Percentiles rank a stretch among this genome's conserved stretches.
Evolutionary conservation across 176 grass and related monocot species (phyloP).

Genomic region (Ampelocalamus luodianensis): DNA sequence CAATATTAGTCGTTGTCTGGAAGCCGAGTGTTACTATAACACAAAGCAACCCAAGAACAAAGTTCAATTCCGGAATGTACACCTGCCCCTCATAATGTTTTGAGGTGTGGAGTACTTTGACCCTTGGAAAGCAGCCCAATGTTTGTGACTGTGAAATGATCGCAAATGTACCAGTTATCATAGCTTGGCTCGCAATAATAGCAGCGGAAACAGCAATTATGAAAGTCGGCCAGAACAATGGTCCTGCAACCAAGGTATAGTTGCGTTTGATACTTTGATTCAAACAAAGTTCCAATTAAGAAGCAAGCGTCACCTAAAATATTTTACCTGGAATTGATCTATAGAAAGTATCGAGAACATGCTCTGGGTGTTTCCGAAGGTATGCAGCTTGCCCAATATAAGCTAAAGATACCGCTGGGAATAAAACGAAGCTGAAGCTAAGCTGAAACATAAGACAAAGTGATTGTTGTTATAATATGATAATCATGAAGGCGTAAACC

Average conservation of each 20-base stretch:
- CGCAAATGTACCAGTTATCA: slow-evolving; percentile 61
- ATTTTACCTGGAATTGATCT: slow-evolving; percentile 60
- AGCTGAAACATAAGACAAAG: slow-evolving; percentile 38
- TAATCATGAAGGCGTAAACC: neutral
- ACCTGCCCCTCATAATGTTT: slow-evolving; percentile 57
- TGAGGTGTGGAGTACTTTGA: slow-evolving; percentile 60
- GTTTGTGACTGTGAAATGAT: slow-evolving; percentile 59
- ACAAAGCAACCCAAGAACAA: slow-evolving; percentile 48
- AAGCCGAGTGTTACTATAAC: slow-evolving; percentile 45
- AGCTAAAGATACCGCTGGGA: slow-evolving; percentile 55
- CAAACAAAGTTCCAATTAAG: neutral
- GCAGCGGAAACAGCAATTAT: slow-evolving; percentile 55
- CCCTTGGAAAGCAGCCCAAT: slow-evolving; percentile 59
- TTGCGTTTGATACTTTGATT: neutral
- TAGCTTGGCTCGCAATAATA: slow-evolving; percentile 67
- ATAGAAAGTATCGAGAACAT: slow-evolving; percentile 52
- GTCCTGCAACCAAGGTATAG: slow-evolving; percentile 29
- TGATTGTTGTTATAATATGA: neutral
- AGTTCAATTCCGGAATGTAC: slow-evolving; percentile 67
- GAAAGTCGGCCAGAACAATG: slow-evolving; percentile 60
- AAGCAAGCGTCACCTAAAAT: neutral
- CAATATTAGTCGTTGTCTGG: slow-evolving; percentile 53
- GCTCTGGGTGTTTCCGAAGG: slow-evolving; percentile 44
- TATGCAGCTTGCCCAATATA: slow-evolving; percentile 64
- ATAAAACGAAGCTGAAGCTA: slow-evolving; percentile 46